Base-by-base conservation (phyloP, 2,329 filamentous ascomycete species). In the Orbilia quercus region DNA sequence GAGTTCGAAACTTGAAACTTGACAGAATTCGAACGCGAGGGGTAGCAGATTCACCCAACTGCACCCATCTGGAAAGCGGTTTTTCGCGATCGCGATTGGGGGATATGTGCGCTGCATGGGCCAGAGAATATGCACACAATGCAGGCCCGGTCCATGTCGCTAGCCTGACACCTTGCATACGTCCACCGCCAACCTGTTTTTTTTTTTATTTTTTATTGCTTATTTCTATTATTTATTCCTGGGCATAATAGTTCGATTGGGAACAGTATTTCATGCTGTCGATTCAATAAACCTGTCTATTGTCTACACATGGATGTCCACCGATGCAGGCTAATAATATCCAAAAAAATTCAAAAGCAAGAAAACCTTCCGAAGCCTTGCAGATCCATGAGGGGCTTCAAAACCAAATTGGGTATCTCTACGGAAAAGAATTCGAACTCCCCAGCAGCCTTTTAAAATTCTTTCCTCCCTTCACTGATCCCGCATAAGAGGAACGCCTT, bases 21-120 rank as follows among this genome's bases (percentile, higher is more conserved):
- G 53, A 58, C 53, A 59, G 63, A 53, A 67, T 53, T 53, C 63
- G 63, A 67, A 67, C 63, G 63, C 63, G 63, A 67, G 36, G 45
- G 44, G 63, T 58, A 36, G 50, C 62, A 59, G 51, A 47, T 28
- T 28, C 28, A 31, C 28, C n/a, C 28, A 31, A 9, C 9, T 9
- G 47, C 20, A 28, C 47, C 23, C 7, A 7, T 50, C 14, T 7
- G 5, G 11, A 31, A 25, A 22, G 7, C 7, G 14, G 20, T 40
- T 28, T 22, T 51, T 50, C 20, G 50, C 50, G 50, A 55, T 54
- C 50, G 50, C 45, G 50, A 54, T 54, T 40, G 50, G 31, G 31
- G 42, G 18, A 20, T 66, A n/a, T n/a, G n/a, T n/a, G n/a, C n/a
- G n/a, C n/a, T n/a, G 62, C 51, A 59, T 59, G 53, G 34, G n/a